Conservation (phyloP, 2,329 filamentous ascomycete species). For the Neospermospora avenae region DNA sequence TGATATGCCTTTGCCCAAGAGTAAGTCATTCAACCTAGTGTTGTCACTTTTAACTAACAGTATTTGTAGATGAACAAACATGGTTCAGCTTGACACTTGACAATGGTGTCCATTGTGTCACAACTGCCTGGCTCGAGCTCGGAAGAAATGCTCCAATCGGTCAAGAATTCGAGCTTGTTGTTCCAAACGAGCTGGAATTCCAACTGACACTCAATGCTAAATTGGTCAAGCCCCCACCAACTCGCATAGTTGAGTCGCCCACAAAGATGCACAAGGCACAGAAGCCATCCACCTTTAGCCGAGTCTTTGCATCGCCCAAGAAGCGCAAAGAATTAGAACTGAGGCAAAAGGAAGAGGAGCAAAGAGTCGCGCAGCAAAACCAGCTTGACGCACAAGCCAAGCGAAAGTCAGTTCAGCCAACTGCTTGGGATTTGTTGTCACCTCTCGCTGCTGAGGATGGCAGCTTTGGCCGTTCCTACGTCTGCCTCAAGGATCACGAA, state of each 20-base stretch:
- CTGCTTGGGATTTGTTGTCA: conserved; percentile 82
- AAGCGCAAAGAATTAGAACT: conserved; percentile 94
- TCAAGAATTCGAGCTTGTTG: conserved; percentile 96
- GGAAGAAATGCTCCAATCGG: conserved; percentile 91
- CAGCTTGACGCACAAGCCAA: conserved; percentile 63
- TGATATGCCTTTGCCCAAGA: conserved; percentile 84
- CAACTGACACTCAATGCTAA: conserved; percentile 96
- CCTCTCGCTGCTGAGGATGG: conserved; percentile 86
- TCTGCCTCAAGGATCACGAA: conserved; percentile 92
- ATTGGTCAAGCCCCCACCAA: conserved; percentile 73
- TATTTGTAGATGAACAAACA: conserved; percentile 69
- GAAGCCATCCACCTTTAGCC: conserved; percentile 86
- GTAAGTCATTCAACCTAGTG: conserved; percentile 51
- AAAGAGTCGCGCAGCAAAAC: conserved; percentile 60
- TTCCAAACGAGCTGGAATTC: conserved; percentile 97
- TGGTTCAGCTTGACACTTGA: conserved; percentile 98
- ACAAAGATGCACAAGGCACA: conserved; percentile 60
- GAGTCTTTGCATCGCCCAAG: conserved; percentile 90
- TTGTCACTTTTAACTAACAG: conserved; percentile 28
- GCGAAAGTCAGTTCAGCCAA: conserved; percentile 60
- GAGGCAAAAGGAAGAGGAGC: conserved; percentile 77
- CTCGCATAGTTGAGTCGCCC: conserved; percentile 51
- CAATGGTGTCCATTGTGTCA: conserved; percentile 96
- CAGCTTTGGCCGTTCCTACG: conserved; percentile 90
- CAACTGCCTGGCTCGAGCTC: conserved; percentile 91